Evolutionary conservation across 345 rosid species (phyloP), one percentile per base, ranked within the genome.

Genomic region (Trapa incisa): DNA sequence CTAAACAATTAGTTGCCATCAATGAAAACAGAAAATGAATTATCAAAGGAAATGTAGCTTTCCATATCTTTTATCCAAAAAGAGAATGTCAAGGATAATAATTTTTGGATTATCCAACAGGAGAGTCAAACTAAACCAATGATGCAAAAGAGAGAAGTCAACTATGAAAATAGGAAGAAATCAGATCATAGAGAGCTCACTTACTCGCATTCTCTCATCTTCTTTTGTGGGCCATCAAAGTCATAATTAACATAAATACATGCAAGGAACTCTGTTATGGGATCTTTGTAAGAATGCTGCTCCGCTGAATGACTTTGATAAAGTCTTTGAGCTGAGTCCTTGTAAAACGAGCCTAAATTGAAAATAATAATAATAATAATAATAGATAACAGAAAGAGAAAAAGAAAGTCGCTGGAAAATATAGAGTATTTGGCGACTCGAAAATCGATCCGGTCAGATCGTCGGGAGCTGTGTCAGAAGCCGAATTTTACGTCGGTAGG

Each of bases 181-280:
- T 58, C 37, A 37, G 37, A 47, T 37, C 22, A 12, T 43, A 61
- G 48, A 14, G 60, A 56, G 41, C 82, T 83, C 79, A 95, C 99
- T 76, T 86, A 97, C 81, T 91, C 99, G 61, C 99, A 95, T 75
- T 91, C 97, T 65, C 75, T 89, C 98, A 95, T 89, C 85, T 89
- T 91, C 84, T 86, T 89, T 67, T 91, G 99, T 54, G 99, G 98
- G n/a, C 91, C 96, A 73, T 91, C 99, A 80, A 95, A 91, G 74
- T 91, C 97, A 79, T 87, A 91, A 68, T 95, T 86, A 71, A 95
- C 92, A 79, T 84, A 91, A 63, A 95, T 87, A 77, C 94, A 91
- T 17, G 96, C 92, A 71, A 95, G 75, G 79, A 95, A 95, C 81
- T 95, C 98, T 1, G 87, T 83, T 73, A 95, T 95, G 72, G 99